Evolutionary conservation across 495 filamentous ascomycete genomes (phyloP).

Genomic region (Penicillium odoratum): DNA sequence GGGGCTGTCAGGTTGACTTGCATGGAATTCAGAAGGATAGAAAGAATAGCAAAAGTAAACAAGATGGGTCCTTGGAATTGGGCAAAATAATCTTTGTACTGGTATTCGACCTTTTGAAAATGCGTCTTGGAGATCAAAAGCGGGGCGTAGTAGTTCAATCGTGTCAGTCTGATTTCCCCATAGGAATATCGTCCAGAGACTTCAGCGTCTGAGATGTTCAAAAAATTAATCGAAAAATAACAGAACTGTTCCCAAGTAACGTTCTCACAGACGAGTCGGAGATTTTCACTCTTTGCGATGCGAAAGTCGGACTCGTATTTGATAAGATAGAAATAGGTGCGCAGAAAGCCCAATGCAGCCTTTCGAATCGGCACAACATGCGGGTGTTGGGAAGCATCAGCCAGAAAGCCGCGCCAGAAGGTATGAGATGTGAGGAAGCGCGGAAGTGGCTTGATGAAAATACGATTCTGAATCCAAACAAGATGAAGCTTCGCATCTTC

Average conservation of each 20-base stretch:
- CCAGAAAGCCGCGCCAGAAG: slow-evolving; percentile 8
- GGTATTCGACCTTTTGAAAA: too few species aligned
- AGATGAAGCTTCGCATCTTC: slow-evolving; percentile 56
- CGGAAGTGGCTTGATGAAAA: slow-evolving; percentile 13
- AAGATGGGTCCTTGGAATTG: too few species aligned
- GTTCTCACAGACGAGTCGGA: background rate
- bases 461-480: slow-evolving; percentile 48
- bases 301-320: slow-evolving; percentile 12
- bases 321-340: slow-evolving; percentile 14
- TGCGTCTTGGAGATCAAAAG: too few species aligned
- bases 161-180: too few species aligned
- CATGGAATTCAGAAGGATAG: too few species aligned
- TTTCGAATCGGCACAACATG: background rate
- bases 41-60: too few species aligned
- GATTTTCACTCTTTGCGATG: background rate
- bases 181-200: background rate
- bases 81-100: too few species aligned
- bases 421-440: slow-evolving; percentile 5
- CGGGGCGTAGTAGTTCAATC: too few species aligned
- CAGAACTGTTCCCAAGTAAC: background rate
- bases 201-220: background rate
- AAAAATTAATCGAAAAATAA: background rate
- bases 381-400: background rate
- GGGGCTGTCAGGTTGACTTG: background rate
- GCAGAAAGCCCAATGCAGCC: slow-evolving; percentile 14